These are phyloP conservation scores for Daldinia caldariorum DNA, from an alignment of 495 filamentous ascomycete species.

Conservation along the genomic window DNA sequence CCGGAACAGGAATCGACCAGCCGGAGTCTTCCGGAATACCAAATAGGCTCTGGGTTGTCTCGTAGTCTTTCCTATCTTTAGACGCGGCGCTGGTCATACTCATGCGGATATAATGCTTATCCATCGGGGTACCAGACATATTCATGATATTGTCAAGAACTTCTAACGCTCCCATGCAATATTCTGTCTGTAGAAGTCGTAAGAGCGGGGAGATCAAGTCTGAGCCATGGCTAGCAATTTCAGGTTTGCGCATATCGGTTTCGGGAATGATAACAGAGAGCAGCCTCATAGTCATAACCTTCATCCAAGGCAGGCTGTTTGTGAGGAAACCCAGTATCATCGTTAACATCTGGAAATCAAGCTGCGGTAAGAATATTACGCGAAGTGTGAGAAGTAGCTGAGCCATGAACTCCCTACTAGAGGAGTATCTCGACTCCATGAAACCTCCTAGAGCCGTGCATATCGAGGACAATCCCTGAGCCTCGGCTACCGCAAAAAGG, in stretches of 20 bases:
- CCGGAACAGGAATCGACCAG: constrained; percentile 95
- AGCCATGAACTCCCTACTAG: constrained; percentile 77
- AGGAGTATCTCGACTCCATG: constrained; percentile 72
- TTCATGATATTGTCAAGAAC: constrained; percentile 95
- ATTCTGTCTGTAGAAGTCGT: constrained; percentile 89
- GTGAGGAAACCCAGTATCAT: constrained; percentile 93
- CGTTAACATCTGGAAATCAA: constrained; percentile 84
- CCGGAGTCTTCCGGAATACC: constrained; percentile 95
- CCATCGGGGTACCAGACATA: constrained; percentile 91
- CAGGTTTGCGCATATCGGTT: constrained; percentile 90
- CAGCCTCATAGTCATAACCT: constrained; percentile 88
- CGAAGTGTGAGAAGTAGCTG: constrained; percentile 80
- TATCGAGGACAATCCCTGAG: constrained; percentile 68
- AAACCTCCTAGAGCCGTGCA: constrained; percentile 73
- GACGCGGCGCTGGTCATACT: constrained; percentile 89
- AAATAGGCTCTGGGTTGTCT: constrained; percentile 91
- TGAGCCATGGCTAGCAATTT: constrained; percentile 89
- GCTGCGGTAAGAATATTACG: constrained; percentile 80
- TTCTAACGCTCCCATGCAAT: constrained; percentile 88
- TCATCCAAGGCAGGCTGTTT: constrained; percentile 88
- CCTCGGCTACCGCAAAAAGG: constrained; percentile 76
- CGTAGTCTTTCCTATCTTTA: constrained; percentile 89
- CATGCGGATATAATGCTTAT: constrained; percentile 94
- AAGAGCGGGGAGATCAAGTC: constrained; percentile 95
- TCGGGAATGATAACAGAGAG: constrained; percentile 86